Percentiles rank a stretch among this genome's conserved stretches.
These are phyloP conservation scores for Glutinoglossum americanum DNA, from an alignment of 495 filamentous ascomycete species.

Conservation along the genomic window DNA sequence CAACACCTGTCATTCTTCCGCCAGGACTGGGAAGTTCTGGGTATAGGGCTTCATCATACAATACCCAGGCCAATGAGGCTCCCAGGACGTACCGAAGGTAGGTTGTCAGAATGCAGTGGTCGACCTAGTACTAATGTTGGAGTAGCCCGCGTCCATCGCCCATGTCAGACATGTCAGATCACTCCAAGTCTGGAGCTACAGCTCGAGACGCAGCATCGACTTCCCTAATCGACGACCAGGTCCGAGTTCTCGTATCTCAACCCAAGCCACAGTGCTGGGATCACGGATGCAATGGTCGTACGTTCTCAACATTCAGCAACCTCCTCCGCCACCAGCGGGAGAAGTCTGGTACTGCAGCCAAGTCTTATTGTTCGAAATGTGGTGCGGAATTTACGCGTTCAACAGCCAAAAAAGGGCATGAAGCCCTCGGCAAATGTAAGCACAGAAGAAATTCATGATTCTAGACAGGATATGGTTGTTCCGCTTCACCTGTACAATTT, in stretches of 20 bases:
- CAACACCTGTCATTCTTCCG: background rate
- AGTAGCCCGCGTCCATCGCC: background rate
- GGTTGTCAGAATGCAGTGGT: background rate
- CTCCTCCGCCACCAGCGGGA: conserved; percentile 82
- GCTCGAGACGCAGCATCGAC: background rate
- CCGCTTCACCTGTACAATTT: background rate
- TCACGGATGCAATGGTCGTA: conserved; percentile 80
- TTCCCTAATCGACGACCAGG: conserved; percentile 22
- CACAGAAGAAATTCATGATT: conserved; percentile 22
- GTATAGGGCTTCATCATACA: background rate
- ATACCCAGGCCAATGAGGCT: background rate
- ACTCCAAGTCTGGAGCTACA: background rate
- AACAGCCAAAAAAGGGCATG: conserved; percentile 74
- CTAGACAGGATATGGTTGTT: background rate
- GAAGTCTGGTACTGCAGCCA: conserved; percentile 71
- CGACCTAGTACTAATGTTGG: background rate
- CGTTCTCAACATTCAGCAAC: conserved; percentile 93
- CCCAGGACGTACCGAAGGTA: background rate
- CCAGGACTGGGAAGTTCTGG: background rate
- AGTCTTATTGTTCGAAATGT: conserved; percentile 70
- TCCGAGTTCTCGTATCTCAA: conserved; percentile 49
- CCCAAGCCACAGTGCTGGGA: conserved; percentile 91
- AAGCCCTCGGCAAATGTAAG: conserved; percentile 82
- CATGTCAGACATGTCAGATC: background rate
- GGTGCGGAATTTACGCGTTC: conserved; percentile 82